Evolutionary conservation across 495 filamentous ascomycete genomes (phyloP), one percentile per base, ranked within the genome.

Genomic region (Trichoderma asperelloides): DNA sequence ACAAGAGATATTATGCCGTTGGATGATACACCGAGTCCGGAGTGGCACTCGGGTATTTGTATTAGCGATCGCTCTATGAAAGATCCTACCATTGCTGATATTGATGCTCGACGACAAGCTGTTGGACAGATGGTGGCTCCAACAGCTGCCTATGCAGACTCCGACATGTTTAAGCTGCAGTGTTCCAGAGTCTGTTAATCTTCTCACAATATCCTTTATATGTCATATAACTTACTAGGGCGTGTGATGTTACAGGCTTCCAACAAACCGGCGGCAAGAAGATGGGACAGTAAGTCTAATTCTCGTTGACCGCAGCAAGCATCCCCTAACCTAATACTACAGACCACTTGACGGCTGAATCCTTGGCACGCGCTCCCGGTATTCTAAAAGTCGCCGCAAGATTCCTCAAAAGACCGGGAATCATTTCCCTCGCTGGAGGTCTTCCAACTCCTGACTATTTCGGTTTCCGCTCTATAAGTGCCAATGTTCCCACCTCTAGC

Each of bases 381-480:
- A 82, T 81, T 13, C 78, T 98, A 70, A 98, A 98, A 75, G 80
- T 77, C 64, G 92, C 92, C 40, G 93, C 93, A 23, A 74, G 72
- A 33, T 81, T 82, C 69, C 80, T 98, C 63, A 88, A 88, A 68
- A 88, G 78, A 47, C 89, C 90, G 30, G 89, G 89, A 70, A 73
- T 84, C 63, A 94, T 98, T 74, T 95, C 91, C 3, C 87, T 98
- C 11, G 95, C 96, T 66, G 96, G 96, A 68, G 95, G 95, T 2
- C 82, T 98, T 37, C 95, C 95, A 8, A 91, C 89, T 30, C 82
- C 89, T 64, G 88, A 92, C 74, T 91, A 94, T 81, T 97, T 98
- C 74, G 95, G 96, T 40, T 71, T 83, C 66, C 72, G 76, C 57
- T 76, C 72, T 9, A 66, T 83, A 21, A 74, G 69, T 65, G 68